Evolutionary conservation across 106 monocot species (phyloP).

Genomic region (Phalaenopsis equestris): DNA sequence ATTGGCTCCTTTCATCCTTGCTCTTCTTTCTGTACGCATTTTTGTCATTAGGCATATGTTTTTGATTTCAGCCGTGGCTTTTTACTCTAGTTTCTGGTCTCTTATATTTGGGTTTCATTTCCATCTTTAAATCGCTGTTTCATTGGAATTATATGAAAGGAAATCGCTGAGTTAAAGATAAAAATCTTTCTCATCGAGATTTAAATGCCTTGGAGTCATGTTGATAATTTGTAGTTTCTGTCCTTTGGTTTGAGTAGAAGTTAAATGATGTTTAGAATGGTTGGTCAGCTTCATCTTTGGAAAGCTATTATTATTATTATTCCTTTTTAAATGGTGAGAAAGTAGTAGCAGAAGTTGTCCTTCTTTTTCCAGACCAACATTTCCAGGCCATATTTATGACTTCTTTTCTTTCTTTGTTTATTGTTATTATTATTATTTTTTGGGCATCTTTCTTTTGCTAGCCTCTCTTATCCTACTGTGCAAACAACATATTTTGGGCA

Average conservation of each 20-base stretch:
- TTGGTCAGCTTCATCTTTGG: background rate
- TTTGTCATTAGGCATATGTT: background rate
- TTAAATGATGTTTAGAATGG: too few species aligned
- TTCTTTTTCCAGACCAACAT: background rate
- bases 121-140: background rate
- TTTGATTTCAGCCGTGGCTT: background rate
- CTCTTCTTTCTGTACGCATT: background rate
- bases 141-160: background rate
- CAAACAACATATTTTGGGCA: too few species aligned
- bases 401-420: too few species aligned
- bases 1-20: background rate
- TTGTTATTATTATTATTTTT: too few species aligned
- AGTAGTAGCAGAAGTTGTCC: background rate
- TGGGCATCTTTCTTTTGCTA: too few species aligned
- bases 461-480: too few species aligned
- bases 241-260: background rate
- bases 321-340: background rate
- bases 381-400: too few species aligned
- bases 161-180: background rate
- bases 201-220: background rate
- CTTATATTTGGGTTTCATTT: background rate
- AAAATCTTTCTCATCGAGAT: background rate
- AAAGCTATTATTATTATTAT: background rate
- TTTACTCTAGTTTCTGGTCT: background rate
- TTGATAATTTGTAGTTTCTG: background rate